A percentile compares a stretch with the other conserved stretches of the same genome.
Evolutionary conservation across 2,329 filamentous ascomycete species (phyloP).

Genomic region (Cryphonectria japonica): DNA sequence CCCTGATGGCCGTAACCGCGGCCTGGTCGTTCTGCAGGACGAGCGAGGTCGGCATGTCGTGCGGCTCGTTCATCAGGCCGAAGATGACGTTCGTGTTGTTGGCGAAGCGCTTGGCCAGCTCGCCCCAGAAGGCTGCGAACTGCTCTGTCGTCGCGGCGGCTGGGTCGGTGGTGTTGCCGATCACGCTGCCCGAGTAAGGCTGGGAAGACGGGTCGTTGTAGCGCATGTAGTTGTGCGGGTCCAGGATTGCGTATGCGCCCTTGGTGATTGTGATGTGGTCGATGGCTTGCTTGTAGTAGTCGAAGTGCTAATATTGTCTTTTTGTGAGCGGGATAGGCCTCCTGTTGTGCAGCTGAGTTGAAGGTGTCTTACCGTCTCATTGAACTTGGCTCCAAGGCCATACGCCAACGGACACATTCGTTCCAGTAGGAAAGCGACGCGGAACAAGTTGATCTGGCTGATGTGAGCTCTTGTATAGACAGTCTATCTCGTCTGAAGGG

Average conservation of each 20-base stretch:
- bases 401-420: conserved; percentile 52
- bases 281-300: conserved; percentile 48
- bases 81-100: conserved; percentile 53
- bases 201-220: conserved; percentile 56
- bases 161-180: conserved; percentile 50
- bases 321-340: background rate
- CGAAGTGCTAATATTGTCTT: conserved; percentile 41
- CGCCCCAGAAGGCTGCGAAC: conserved; percentile 54
- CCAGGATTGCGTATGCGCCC: conserved; percentile 50
- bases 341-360: background rate
- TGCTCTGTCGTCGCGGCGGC: conserved; percentile 50
- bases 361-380: conserved; percentile 44
- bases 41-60: conserved; percentile 52
- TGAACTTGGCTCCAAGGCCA: conserved; percentile 52
- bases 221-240: conserved; percentile 59
- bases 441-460: conserved; percentile 47
- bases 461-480: conserved; percentile 1
- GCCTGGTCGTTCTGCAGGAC: conserved; percentile 53
- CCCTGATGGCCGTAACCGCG: conserved; percentile 49
- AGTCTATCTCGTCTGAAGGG: background rate
- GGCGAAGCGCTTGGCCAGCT: conserved; percentile 50
- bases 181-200: conserved; percentile 52
- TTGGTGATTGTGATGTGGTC: conserved; percentile 55
- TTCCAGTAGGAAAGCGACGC: conserved; percentile 54
- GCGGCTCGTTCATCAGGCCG: conserved; percentile 55